These are phyloP conservation scores for Fraxinus paxiana DNA, from an alignment of 305 asterid genomes.

Conservation along the genomic window DNA sequence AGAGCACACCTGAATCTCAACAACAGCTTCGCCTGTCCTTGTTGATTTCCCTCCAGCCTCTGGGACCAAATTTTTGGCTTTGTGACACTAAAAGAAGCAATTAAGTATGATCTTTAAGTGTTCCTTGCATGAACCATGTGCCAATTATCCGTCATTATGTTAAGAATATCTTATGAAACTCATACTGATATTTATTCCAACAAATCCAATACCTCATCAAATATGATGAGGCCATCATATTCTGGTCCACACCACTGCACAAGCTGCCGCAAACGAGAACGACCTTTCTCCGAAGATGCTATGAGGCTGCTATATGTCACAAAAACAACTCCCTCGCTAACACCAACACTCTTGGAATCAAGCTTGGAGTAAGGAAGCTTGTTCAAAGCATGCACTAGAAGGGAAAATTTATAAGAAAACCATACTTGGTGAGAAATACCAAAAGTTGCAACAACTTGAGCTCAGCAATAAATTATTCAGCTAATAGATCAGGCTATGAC, in stretches of 20 bases:
- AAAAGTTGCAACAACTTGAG: background rate
- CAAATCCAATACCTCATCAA: slow-evolving; percentile 73
- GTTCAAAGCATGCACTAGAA: slow-evolving; percentile 92
- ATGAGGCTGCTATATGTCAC: slow-evolving; percentile 95
- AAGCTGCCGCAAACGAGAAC: slow-evolving; percentile 89
- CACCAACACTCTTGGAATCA: slow-evolving; percentile 80
- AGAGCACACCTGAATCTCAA: slow-evolving; percentile 83
- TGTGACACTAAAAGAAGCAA: slow-evolving; percentile 73
- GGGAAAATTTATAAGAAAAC: slow-evolving; percentile 27
- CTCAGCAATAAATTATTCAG: background rate
- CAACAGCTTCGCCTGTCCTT: slow-evolving; percentile 98
- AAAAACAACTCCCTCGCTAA: slow-evolving; percentile 89
- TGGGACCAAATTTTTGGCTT: slow-evolving; percentile 95
- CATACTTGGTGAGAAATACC: slow-evolving; percentile 20
- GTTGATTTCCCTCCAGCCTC: slow-evolving; percentile 96
- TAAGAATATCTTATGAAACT: slow-evolving; percentile 20
- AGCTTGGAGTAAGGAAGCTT: slow-evolving; percentile 97
- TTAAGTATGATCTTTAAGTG: slow-evolving; percentile 11
- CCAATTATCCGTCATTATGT: slow-evolving; percentile 12
- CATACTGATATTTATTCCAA: slow-evolving; percentile 5
- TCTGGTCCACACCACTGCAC: slow-evolving; percentile 87
- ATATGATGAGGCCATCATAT: slow-evolving; percentile 74
- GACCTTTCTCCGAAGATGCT: slow-evolving; percentile 95
- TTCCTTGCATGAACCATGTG: slow-evolving; percentile 25
- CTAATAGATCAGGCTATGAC: background rate